A percentile compares a stretch with the other conserved stretches of the same genome.
phyloP scores from a whole-genome alignment of 1,139 yeast species.

The Diutina sp. region DNA sequence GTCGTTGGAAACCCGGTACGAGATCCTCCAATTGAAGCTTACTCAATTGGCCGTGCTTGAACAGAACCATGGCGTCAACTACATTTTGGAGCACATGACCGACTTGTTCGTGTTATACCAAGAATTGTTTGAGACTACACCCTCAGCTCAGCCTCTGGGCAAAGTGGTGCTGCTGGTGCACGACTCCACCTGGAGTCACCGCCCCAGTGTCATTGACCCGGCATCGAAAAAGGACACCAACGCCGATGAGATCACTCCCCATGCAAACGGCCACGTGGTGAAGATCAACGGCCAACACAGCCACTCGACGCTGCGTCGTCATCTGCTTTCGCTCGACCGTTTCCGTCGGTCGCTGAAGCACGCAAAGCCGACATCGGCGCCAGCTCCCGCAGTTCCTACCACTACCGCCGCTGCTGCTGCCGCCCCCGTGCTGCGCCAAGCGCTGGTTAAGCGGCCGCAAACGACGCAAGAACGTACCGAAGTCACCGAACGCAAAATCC shows the following conservation, averaged over 20 bases:
- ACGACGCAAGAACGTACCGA: not conserved
- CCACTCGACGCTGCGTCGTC: not conserved
- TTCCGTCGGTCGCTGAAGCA: not conserved
- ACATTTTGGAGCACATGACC: constrained; percentile 51
- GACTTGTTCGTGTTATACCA: constrained; percentile 54
- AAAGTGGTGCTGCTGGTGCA: not conserved
- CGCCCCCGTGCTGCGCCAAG: not conserved
- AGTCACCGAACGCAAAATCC: constrained; percentile 10
- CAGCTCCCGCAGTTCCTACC: not conserved
- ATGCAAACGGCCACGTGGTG: not conserved
- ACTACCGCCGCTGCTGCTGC: not conserved
- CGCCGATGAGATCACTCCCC: not conserved
- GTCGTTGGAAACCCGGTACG: constrained; percentile 26
- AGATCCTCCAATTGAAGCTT: constrained; percentile 58
- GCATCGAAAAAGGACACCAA: not conserved
- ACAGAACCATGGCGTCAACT: constrained; percentile 44
- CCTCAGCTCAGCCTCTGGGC: not conserved
- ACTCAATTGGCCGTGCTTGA: constrained; percentile 68
- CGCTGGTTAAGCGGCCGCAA: not conserved
- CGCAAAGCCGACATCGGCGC: not conserved
- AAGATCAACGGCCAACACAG: not conserved
- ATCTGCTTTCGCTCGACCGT: not conserved
- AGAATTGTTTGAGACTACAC: constrained; percentile 28
- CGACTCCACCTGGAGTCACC: constrained; percentile 25
- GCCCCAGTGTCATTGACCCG: constrained; percentile 35